Evolutionary conservation across 2,329 filamentous ascomycete genomes (phyloP).

Genomic region (Cercospora sesami): DNA sequence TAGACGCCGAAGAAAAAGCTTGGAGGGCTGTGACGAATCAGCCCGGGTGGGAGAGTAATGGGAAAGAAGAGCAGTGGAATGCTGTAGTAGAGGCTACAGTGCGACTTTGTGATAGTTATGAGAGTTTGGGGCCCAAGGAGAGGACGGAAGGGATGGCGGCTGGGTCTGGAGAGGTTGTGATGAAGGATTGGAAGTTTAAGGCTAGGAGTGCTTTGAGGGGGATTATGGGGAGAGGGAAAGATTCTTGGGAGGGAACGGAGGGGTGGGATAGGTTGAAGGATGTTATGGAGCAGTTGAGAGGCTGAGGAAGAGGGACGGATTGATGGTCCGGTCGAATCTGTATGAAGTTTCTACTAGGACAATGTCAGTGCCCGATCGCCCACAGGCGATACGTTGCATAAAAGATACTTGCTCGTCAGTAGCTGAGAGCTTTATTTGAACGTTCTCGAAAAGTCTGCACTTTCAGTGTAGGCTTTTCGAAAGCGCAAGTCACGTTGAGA

Average conservation of each 20-base stretch:
- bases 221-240: conserved; percentile 78
- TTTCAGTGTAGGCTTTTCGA: neutral
- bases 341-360: neutral
- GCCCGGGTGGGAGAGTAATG: conserved; percentile 56
- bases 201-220: conserved; percentile 79
- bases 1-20: conserved; percentile 83
- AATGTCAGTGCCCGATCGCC: neutral
- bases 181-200: conserved; percentile 84
- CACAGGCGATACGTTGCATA: neutral
- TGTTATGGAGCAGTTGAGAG: conserved; percentile 46
- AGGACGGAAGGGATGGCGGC: conserved; percentile 55
- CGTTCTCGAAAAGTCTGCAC: neutral
- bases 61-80: conserved; percentile 64
- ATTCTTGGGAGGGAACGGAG: conserved; percentile 74
- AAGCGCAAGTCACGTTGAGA: neutral
- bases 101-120: conserved; percentile 77
- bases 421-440: neutral
- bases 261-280: conserved; percentile 65
- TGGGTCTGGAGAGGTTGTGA: conserved; percentile 60
- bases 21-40: conserved; percentile 72
- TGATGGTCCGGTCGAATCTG: neutral
- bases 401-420: neutral
- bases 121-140: conserved; percentile 61
- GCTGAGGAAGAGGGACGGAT: conserved; percentile 13
- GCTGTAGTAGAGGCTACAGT: conserved; percentile 75